These are phyloP conservation scores for Sclerotinia sclerotiorum DNA, from an alignment of 2,329 filamentous ascomycete species.

Conservation along the genomic window DNA sequence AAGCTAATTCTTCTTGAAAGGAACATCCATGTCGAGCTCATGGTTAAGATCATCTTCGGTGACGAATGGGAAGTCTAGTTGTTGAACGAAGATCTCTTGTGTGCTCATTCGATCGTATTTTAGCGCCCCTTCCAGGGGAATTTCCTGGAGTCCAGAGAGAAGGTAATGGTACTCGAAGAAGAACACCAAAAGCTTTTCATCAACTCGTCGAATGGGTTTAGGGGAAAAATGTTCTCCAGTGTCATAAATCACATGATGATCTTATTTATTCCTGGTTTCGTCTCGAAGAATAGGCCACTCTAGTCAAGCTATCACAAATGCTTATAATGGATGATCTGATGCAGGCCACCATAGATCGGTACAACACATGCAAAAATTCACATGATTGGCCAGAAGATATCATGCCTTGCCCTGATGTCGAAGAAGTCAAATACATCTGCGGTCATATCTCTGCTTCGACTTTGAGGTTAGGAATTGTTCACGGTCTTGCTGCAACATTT, in stretches of 20 bases:
- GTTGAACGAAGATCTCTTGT: neutral
- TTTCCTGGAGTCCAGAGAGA: neutral
- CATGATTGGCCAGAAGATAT: neutral
- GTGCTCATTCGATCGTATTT: neutral
- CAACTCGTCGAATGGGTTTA: neutral
- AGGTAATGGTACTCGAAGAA: conserved; percentile 5
- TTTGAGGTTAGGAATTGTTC: neutral
- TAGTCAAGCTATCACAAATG: neutral
- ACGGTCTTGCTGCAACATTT: neutral
- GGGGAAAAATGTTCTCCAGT: neutral
- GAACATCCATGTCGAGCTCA: neutral
- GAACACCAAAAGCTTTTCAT: neutral
- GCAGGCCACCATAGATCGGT: neutral
- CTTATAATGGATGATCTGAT: neutral
- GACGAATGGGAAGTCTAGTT: neutral
- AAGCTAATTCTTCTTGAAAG: neutral
- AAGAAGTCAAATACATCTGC: conserved; percentile 8
- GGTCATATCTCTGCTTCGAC: neutral
- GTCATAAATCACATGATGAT: neutral
- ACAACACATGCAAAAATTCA: neutral
- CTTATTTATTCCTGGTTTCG: neutral
- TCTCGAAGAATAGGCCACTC: neutral
- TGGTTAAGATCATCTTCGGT: neutral
- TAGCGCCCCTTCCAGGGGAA: neutral
- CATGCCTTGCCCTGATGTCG: neutral